phyloP scores from a whole-genome alignment of 306 rosid species.

The Oxytropis ochrocephala region DNA sequence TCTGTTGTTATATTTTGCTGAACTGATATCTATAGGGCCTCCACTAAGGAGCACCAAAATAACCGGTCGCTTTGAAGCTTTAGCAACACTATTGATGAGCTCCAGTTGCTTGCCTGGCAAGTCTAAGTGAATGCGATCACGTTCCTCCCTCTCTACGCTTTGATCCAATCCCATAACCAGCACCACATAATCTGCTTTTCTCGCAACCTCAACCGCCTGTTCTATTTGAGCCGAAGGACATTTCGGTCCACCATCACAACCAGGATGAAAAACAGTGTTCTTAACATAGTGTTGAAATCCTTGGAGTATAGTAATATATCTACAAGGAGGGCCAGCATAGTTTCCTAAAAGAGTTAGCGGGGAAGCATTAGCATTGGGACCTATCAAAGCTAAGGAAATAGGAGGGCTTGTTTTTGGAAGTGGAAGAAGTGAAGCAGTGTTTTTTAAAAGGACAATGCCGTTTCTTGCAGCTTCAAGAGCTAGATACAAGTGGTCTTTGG shows the following conservation, averaged over 20 bases:
- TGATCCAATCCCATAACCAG: slow-evolving; percentile 89
- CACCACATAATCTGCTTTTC: slow-evolving; percentile 60
- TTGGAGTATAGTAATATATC: slow-evolving; percentile 41
- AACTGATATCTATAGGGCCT: slow-evolving; percentile 81
- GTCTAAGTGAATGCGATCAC: slow-evolving; percentile 52
- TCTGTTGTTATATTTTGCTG: slow-evolving; percentile 49
- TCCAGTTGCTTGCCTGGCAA: slow-evolving; percentile 75
- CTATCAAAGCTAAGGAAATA: slow-evolving; percentile 65
- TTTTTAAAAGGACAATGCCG: slow-evolving; percentile 90
- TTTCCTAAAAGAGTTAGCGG: slow-evolving; percentile 56
- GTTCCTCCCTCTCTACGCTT: slow-evolving; percentile 61
- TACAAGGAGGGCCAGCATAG: slow-evolving; percentile 87
- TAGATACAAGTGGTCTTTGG: slow-evolving; percentile 51
- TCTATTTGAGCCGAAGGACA: slow-evolving; percentile 46
- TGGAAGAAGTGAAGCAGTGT: slow-evolving; percentile 60
- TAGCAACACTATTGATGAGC: slow-evolving; percentile 56
- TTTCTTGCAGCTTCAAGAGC: slow-evolving; percentile 85
- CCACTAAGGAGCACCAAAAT: slow-evolving; percentile 74
- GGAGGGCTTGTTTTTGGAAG: slow-evolving; percentile 41
- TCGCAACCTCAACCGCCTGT: slow-evolving; percentile 53
- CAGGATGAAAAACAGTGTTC: slow-evolving; percentile 43
- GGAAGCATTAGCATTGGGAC: slow-evolving; percentile 72
- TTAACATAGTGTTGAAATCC: slow-evolving; percentile 51
- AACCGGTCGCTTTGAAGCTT: slow-evolving; percentile 61
- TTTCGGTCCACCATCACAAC: slow-evolving; percentile 50